A percentile compares a stretch with the other conserved stretches of the same genome.
phyloP scores from a whole-genome alignment of 106 monocot genomes.

The Dendrobium catenatum region DNA sequence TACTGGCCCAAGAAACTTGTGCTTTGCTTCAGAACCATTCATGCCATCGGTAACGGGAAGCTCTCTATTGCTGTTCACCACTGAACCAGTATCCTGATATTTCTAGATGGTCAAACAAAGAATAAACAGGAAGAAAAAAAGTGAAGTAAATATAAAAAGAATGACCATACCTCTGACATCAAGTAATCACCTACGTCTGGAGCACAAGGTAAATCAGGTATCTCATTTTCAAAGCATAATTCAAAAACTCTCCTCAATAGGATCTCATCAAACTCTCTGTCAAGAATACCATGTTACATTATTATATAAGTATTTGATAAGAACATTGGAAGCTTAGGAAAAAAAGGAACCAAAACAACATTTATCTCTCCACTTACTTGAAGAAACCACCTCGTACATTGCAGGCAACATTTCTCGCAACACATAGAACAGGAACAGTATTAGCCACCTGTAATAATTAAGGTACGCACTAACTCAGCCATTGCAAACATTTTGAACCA shows the following conservation, averaged over 20 bases:
- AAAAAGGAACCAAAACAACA: neutral
- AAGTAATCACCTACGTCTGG: slow-evolving; percentile 87
- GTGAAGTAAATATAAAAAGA: neutral
- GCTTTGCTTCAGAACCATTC: slow-evolving; percentile 49
- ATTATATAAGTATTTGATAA: neutral
- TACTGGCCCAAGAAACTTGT: slow-evolving; percentile 34
- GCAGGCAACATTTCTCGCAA: slow-evolving; percentile 97
- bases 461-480: neutral
- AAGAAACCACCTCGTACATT: slow-evolving; percentile 94
- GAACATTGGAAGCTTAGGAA: neutral
- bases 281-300: slow-evolving; percentile 16
- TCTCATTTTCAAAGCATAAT: slow-evolving; percentile 75
- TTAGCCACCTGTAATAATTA: slow-evolving; percentile 41
- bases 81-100: slow-evolving; percentile 40
- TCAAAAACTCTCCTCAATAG: slow-evolving; percentile 52
- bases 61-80: slow-evolving; percentile 37
- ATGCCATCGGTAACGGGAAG: slow-evolving; percentile 44
- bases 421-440: slow-evolving; percentile 81
- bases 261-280: slow-evolving; percentile 90
- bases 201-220: slow-evolving; percentile 55
- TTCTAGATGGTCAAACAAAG: neutral
- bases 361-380: slow-evolving; percentile 35
- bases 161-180: slow-evolving; percentile 51
- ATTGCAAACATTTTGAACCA: neutral
- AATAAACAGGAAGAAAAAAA: neutral